Conservation (phyloP, 2,329 filamentous ascomycete genomes). For the Colletotrichum scovillei region DNA sequence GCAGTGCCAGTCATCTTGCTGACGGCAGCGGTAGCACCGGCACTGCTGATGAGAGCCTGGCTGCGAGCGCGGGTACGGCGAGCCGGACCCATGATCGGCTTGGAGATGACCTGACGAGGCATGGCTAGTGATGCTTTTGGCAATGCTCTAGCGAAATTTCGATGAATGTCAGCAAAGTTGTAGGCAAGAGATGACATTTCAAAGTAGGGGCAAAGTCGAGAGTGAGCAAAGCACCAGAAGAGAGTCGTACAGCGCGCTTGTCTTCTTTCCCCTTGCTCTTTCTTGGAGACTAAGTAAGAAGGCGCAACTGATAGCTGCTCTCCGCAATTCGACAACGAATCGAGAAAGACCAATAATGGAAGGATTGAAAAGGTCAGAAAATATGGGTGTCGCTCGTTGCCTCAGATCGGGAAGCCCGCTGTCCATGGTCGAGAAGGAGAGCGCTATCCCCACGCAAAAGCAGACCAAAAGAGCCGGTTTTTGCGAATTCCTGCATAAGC, state of each 20-base stretch:
- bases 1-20: background rate
- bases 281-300: background rate
- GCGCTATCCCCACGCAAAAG: too few relatives aligned
- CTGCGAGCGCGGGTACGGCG: background rate
- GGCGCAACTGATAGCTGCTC: background rate
- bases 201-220: background rate
- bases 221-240: background rate
- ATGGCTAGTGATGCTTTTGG: background rate
- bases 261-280: background rate
- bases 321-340: background rate
- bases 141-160: background rate
- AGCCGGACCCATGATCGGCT: background rate
- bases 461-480: background rate
- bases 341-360: accelerated
- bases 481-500: background rate
- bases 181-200: background rate
- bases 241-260: background rate
- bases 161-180: background rate
- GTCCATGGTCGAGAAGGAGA: too few relatives aligned
- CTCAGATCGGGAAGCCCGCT: too few relatives aligned
- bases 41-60: background rate
- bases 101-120: background rate
- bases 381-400: too few relatives aligned
- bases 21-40: background rate
- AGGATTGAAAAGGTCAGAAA: accelerated